Percentiles rank a stretch among this genome's conserved stretches.
Conservation (phyloP, 768 basidiomycete species). For the Auricularia sp. region DNA sequence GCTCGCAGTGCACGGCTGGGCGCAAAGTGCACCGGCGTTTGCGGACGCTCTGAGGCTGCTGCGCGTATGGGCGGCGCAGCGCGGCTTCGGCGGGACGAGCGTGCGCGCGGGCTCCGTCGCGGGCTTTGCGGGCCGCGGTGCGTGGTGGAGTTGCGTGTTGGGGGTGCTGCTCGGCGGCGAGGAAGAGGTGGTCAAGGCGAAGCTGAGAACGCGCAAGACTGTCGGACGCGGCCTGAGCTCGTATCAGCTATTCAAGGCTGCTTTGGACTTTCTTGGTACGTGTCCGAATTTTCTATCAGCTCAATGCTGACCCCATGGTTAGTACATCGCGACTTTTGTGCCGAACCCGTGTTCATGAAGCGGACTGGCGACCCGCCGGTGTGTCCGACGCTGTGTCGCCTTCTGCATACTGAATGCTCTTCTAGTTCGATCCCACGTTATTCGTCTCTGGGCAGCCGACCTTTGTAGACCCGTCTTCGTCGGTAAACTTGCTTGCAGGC, state of each 20-base stretch:
- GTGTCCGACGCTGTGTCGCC: conserved; percentile 11
- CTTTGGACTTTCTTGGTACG: conserved; percentile 75
- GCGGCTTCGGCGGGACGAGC: conserved; percentile 45
- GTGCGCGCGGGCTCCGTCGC: conserved; percentile 14
- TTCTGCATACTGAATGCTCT: conserved; percentile 2
- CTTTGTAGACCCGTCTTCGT: conserved; percentile 71
- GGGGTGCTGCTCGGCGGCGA: conserved; percentile 59
- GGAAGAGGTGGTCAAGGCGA: conserved; percentile 28
- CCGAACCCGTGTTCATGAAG: conserved; percentile 51
- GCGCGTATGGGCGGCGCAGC: conserved; percentile 82
- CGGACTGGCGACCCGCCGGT: conserved; percentile 40
- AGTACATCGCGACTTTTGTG: conserved; percentile 66
- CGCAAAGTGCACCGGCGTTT: conserved; percentile 48
- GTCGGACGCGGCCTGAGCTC: conserved; percentile 78
- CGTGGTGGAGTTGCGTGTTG: conserved; percentile 60
- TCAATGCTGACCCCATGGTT: background rate
- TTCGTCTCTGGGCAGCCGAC: conserved; percentile 41
- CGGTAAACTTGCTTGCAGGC: conserved; percentile 65
- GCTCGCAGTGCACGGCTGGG: conserved; percentile 42
- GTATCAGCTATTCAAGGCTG: conserved; percentile 83
- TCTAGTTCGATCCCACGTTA: conserved; percentile 49
- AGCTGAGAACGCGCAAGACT: conserved; percentile 32
- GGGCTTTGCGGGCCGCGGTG: conserved; percentile 57
- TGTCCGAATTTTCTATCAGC: conserved; percentile 1
- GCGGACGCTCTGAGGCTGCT: conserved; percentile 67